Evolutionary conservation across 176 grass and related monocot species (phyloP), one percentile per base, ranked within the genome.

Genomic region (Bothriochloa decipiens): DNA sequence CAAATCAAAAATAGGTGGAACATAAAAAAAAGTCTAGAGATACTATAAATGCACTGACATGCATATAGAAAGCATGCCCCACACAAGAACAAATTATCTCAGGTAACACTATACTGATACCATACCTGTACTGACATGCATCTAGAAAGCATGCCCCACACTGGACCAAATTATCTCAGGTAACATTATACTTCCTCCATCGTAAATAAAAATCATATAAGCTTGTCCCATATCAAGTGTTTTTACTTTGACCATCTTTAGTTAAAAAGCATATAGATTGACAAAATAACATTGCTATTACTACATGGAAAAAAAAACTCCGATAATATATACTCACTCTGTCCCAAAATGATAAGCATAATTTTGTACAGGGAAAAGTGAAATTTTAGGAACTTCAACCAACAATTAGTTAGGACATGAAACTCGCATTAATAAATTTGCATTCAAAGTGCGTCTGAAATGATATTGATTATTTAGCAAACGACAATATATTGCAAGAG

Each of bases 41-140:
- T 22, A 23, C 11, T 35, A 80, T 47, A 68, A 20, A 68, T 68
- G 22, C 27, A 32, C 10, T 50, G 18, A 36, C 32, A 68, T 55
- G 46, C 65, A 37, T 14, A 81, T 22, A 5, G 49, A 55, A 26
- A 23, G 28, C n/a, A 11, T 39, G 14, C 9, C 35, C 20, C 33
- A n/a, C 41, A 83, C 6, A n/a, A 47, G 42, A 70, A 2, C 66
- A 82, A 83, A 77, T 39, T 8, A 25, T 28, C 61, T 72, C 33
- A 65, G 7, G 71, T 26, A 65, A 77, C 4, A 10, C 17, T 20
- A 20, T 74, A 74, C 26, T 52, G 29, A 11, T 22, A 23, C 11
- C n/a, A 80, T 47, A 68, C 29, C 52, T 68, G 22, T 43, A 32
- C 10, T 50, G 18, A 36, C 32, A 68, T 55, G 46, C 65, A 37